Percentiles rank a stretch among this genome's conserved stretches.
These are phyloP conservation scores for Hypoxylon sp. DNA, from an alignment of 2,329 filamentous ascomycete genomes.

Conservation along the genomic window DNA sequence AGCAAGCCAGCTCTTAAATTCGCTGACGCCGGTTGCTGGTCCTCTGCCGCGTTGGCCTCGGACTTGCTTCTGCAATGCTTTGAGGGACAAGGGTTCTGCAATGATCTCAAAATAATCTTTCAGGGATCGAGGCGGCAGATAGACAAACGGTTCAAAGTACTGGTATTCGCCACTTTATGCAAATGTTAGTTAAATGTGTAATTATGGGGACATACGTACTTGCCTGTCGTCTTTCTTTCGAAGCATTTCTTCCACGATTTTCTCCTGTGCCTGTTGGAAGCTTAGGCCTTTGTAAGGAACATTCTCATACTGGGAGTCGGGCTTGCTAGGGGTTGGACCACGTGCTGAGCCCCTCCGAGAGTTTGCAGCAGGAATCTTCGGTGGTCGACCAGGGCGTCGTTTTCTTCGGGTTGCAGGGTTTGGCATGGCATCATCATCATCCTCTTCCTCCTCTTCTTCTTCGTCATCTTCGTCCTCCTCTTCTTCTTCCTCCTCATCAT, in stretches of 20 bases:
- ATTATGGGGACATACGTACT: slow-evolving; percentile 47
- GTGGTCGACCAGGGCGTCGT: slow-evolving; percentile 55
- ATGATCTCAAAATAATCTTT: slow-evolving; percentile 92
- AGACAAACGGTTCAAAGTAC: slow-evolving; percentile 80
- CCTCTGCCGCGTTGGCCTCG: slow-evolving; percentile 79
- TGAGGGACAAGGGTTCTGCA: slow-evolving; percentile 83
- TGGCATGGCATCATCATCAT: slow-evolving; percentile 44
- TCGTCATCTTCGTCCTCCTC: slow-evolving; percentile 33
- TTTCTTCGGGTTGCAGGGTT: slow-evolving; percentile 34
- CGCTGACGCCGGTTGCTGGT: slow-evolving; percentile 72
- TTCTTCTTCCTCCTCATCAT: slow-evolving; percentile 46
- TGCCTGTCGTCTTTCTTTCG: slow-evolving; percentile 77
- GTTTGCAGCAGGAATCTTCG: slow-evolving; percentile 55
- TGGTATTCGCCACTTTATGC: slow-evolving; percentile 75
- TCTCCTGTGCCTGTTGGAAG: slow-evolving; percentile 90
- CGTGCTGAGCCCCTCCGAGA: slow-evolving; percentile 51
- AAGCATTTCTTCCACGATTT: slow-evolving; percentile 82
- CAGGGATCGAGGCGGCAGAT: slow-evolving; percentile 80
- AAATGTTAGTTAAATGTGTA: slow-evolving; percentile 39
- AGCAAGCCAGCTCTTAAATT: slow-evolving; percentile 85
- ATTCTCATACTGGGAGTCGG: slow-evolving; percentile 68
- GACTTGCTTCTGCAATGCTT: slow-evolving; percentile 81
- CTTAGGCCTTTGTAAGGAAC: slow-evolving; percentile 78
- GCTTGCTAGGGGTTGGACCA: slow-evolving; percentile 58
- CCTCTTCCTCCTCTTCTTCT: slow-evolving; percentile 37